Percentiles rank a stretch among this genome's conserved stretches.
Evolutionary conservation across 352 stramenopile species (phyloP).

Genomic region (Globisporangium barbulae): DNA sequence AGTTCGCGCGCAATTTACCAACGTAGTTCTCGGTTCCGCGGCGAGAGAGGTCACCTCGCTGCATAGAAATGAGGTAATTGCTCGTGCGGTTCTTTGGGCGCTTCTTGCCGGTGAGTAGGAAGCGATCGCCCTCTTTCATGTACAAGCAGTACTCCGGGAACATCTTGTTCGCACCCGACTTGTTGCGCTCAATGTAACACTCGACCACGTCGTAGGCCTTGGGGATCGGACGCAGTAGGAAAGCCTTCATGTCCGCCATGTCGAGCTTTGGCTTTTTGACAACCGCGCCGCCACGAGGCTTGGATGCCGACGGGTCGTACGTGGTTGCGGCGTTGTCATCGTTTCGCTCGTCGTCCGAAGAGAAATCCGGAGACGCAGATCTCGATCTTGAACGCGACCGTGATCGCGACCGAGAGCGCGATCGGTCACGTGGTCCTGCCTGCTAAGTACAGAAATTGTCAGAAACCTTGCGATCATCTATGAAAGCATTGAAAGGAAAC

Average conservation of each 20-base stretch:
- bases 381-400: slow-evolving; percentile 41
- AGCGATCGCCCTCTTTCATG: slow-evolving; percentile 93
- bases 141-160: slow-evolving; percentile 92
- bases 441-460: slow-evolving; percentile 15
- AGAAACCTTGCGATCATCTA: not conserved
- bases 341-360: slow-evolving; percentile 64
- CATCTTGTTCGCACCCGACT: slow-evolving; percentile 90
- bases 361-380: slow-evolving; percentile 59
- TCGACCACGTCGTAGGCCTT: slow-evolving; percentile 90
- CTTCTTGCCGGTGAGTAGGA: slow-evolving; percentile 97
- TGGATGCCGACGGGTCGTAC: slow-evolving; percentile 42
- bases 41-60: slow-evolving; percentile 90
- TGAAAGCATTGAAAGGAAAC: not conserved
- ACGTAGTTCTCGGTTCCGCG: slow-evolving; percentile 91
- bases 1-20: slow-evolving; percentile 96
- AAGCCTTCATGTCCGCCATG: slow-evolving; percentile 78
- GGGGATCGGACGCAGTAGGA: slow-evolving; percentile 78
- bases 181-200: slow-evolving; percentile 94
- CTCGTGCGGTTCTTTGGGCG: slow-evolving; percentile 95
- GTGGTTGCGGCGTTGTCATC: slow-evolving; percentile 59
- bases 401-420: slow-evolving; percentile 44
- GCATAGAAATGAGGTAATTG: slow-evolving; percentile 96
- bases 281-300: slow-evolving; percentile 25
- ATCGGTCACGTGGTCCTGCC: slow-evolving; percentile 34
- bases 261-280: slow-evolving; percentile 78